A percentile compares a stretch with the other conserved stretches of the same genome.
phyloP scores from a whole-genome alignment of 176 grass and related monocot genomes.

The Carex kokanica region DNA sequence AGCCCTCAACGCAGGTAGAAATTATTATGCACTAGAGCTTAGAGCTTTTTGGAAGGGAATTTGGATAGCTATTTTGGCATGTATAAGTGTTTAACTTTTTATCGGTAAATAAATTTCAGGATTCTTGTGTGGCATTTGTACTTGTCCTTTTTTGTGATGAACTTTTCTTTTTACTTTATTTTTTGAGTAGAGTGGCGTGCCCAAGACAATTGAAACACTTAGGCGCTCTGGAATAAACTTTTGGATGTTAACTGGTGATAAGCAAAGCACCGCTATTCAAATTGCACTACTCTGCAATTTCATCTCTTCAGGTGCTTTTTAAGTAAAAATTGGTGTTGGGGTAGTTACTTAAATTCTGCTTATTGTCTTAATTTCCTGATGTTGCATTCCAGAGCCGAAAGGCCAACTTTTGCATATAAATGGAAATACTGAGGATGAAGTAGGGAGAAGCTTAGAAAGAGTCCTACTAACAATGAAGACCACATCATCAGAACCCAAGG shows the following conservation, averaged over 20 bases:
- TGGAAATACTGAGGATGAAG: conserved; percentile 86
- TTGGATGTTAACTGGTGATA: conserved; percentile 98
- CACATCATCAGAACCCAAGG: conserved; percentile 97
- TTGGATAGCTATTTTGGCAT: background rate
- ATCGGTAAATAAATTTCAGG: background rate
- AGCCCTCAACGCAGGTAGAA: background rate
- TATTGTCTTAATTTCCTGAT: conserved; percentile 21
- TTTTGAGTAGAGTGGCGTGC: conserved; percentile 66
- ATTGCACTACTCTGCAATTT: conserved; percentile 92
- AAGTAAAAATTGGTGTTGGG: background rate
- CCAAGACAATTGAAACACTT: conserved; percentile 96
- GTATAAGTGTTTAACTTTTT: background rate
- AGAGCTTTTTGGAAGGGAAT: background rate
- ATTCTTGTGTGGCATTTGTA: background rate
- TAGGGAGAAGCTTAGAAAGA: conserved; percentile 92
- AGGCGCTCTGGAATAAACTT: conserved; percentile 96
- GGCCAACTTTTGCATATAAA: conserved; percentile 93
- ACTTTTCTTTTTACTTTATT: conserved; percentile 23
- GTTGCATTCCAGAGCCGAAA: conserved; percentile 61
- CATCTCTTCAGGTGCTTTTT: conserved; percentile 81
- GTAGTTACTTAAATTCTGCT: background rate
- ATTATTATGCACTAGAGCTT: background rate
- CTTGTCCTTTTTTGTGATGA: background rate
- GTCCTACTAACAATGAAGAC: conserved; percentile 86
- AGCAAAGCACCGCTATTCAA: conserved; percentile 97